Evolutionary conservation across 805 yeast genomes (phyloP), one percentile per base, ranked within the genome.

Genomic region (Kluyveromyces starmeri): DNA sequence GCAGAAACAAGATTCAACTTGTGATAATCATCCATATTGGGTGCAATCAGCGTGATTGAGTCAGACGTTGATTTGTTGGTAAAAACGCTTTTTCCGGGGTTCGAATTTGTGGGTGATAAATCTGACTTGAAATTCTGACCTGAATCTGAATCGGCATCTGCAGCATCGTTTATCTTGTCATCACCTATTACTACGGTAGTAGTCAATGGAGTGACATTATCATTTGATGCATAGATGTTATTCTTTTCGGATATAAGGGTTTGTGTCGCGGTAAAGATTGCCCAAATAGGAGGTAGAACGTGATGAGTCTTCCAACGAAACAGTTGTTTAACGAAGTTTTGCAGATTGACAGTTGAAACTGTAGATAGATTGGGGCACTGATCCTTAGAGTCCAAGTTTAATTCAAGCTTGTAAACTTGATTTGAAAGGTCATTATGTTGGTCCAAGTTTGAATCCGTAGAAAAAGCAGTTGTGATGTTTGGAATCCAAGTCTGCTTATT

Each of bases 201-300:
- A 9, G 42, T 11, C 14, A 35, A 20, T n/a, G 39, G 22, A 5
- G 26, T 22, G 13, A 18, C 27, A 24, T 22, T 24, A 20, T 35
- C 35, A 11, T 42, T 18, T 44, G 49, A 61, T 63, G 18, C 75
- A 67, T 21, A 69, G 54, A 48, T 62, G 65, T 25, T 69, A 50
- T 46, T 68, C 67, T 42, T 62, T 65, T 42, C 70, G 52, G 21
- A 60, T 48, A 42, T 61, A 66, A 73, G 70, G 1, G 75, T 67
- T 43, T 65, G 67, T 8, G 70, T 55, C 1, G 76, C 73, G 17
- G 70, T 66, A 1, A 73, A 50, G 29, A 72, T 61, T 0, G 73
- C 58, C 79, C 79, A 73, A 3, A 73, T 38, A 3, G 78, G 78
- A 41, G 75, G 75, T 16, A 54, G 44, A 18, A 47, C 27, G 32